phyloP scores from a whole-genome alignment of 176 grass and related monocot species.

The Oryza brachyantha region DNA sequence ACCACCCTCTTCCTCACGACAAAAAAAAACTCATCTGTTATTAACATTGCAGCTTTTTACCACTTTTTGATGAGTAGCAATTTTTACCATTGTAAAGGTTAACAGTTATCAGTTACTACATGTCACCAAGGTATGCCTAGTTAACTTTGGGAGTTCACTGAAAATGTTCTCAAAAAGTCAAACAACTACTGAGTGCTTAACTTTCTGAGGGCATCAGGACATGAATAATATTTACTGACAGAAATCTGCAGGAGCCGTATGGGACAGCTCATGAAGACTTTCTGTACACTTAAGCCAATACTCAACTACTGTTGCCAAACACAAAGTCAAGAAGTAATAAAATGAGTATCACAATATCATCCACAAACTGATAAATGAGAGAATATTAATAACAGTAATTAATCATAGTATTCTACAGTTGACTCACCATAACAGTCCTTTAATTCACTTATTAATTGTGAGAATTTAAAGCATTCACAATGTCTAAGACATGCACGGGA shows the following conservation, averaged over 20 bases:
- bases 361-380: neutral
- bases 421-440: neutral
- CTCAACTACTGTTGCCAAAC: neutral
- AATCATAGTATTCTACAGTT: neutral
- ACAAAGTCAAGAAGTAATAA: neutral
- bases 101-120: constrained; percentile 3
- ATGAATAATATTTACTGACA: constrained; percentile 4
- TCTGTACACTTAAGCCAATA: neutral
- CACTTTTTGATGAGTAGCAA: neutral
- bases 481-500: neutral
- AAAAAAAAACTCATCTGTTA: neutral
- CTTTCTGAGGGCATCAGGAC: constrained; percentile 7
- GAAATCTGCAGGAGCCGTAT: constrained; percentile 11
- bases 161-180: constrained; percentile 16
- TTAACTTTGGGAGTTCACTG: neutral
- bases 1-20: neutral
- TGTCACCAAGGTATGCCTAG: neutral
- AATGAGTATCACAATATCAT: neutral
- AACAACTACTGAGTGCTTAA: neutral
- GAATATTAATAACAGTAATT: neutral
- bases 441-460: neutral
- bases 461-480: constrained; percentile 3
- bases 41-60: constrained; percentile 15
- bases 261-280: neutral
- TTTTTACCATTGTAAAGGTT: constrained; percentile 18